These are phyloP conservation scores for Agaricus blazei DNA, from an alignment of 768 basidiomycete species.

Conservation along the genomic window DNA sequence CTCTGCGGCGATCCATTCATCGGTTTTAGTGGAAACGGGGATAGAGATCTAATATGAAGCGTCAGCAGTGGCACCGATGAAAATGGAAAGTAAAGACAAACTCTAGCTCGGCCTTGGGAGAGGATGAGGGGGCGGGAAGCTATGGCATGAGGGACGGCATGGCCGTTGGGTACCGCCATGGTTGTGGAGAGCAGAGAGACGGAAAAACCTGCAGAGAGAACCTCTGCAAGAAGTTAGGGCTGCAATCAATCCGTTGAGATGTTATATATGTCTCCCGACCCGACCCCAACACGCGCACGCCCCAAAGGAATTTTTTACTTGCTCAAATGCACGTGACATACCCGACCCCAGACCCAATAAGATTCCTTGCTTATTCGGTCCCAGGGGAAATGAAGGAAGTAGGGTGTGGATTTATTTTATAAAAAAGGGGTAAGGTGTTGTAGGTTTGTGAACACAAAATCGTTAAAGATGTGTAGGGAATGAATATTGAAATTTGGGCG, in stretches of 20 bases:
- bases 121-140: constrained; percentile 46
- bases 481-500: no score
- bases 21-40: constrained; percentile 73
- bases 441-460: no score
- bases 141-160: constrained; percentile 31
- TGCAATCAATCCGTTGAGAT: constrained; percentile 19
- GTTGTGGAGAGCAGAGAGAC: constrained; percentile 14
- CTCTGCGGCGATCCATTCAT: constrained; percentile 93
- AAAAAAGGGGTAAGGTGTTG: no score
- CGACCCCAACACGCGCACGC: constrained; percentile 35
- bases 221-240: constrained; percentile 20
- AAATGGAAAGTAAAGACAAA: constrained; percentile 22
- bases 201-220: constrained; percentile 18
- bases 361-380: no score
- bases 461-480: no score
- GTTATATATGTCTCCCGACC: constrained; percentile 29
- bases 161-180: constrained; percentile 38
- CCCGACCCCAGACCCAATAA: constrained; percentile 14
- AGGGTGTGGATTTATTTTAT: no score
- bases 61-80: constrained; percentile 6
- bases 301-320: constrained; percentile 39
- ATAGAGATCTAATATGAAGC: constrained; percentile 60
- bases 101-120: constrained; percentile 46
- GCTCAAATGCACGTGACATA: constrained; percentile 27
- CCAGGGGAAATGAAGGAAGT: no score